These are phyloP conservation scores for Trematosphaeria pertusa DNA, from an alignment of 2,329 filamentous ascomycete species.

Conservation along the genomic window DNA sequence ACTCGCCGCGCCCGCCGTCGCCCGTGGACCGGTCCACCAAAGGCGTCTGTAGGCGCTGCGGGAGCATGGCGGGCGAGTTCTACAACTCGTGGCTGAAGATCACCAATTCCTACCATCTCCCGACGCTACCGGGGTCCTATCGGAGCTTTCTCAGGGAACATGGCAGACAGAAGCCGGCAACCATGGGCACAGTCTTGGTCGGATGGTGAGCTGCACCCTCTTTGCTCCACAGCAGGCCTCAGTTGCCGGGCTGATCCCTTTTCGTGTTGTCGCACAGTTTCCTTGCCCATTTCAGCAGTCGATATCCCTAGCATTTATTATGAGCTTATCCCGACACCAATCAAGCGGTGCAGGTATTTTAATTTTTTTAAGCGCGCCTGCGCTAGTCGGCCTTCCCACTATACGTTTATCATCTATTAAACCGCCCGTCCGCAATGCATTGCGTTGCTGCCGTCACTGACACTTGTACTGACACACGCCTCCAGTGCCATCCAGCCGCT, in stretches of 20 bases:
- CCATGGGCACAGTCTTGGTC: constrained; percentile 38
- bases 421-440: constrained; percentile 32
- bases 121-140: constrained; percentile 44
- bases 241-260: constrained; percentile 22
- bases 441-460: constrained; percentile 18
- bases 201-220: constrained; percentile 45
- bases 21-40: constrained; percentile 29
- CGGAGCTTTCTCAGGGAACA: constrained; percentile 30
- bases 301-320: constrained; percentile 39
- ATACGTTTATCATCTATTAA: constrained; percentile 50
- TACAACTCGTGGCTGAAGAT: constrained; percentile 47
- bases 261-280: constrained; percentile 34
- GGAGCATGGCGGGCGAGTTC: constrained; percentile 40
- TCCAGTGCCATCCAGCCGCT: constrained; percentile 45
- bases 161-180: constrained; percentile 38
- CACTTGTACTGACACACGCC: constrained; percentile 25
- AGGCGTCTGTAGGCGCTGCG: constrained; percentile 41
- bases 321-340: constrained; percentile 43
- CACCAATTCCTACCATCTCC: constrained; percentile 45
- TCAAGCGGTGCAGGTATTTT: constrained; percentile 39
- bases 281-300: constrained; percentile 35
- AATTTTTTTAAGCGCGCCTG: constrained; percentile 44
- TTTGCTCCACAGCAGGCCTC: constrained; percentile 11
- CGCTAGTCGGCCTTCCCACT: constrained; percentile 42
- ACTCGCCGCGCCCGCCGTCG: constrained; percentile 12